These are phyloP conservation scores for Urostyla sp. DNA, from an alignment of 73 alveolate genomes.

Conservation along the genomic window DNA sequence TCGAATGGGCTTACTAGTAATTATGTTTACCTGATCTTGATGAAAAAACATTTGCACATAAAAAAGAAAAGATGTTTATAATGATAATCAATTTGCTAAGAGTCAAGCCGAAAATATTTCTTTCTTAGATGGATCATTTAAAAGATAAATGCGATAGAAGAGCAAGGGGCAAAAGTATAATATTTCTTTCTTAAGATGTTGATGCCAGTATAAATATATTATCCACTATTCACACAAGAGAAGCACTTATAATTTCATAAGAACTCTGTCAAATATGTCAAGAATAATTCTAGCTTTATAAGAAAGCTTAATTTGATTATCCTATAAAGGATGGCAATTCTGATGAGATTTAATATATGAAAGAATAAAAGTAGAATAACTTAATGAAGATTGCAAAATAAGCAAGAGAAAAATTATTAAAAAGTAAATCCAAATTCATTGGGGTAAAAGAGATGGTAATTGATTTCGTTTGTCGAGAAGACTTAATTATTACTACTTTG, in stretches of 20 bases:
- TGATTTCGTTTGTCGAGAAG: constrained; percentile 51
- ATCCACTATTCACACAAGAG: not conserved
- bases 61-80: constrained; percentile 18
- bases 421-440: not conserved
- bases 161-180: constrained; percentile 16
- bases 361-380: constrained; percentile 25
- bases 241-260: not conserved
- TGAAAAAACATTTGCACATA: not conserved
- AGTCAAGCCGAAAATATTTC: constrained; percentile 24
- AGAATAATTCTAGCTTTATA: not conserved
- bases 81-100: constrained; percentile 33
- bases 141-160: not conserved
- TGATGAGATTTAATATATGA: not conserved
- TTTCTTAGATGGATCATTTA: constrained; percentile 9
- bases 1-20: not conserved
- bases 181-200: constrained; percentile 18
- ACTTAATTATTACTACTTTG: constrained; percentile 37
- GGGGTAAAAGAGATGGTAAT: constrained; percentile 19
- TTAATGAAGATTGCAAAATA: not conserved
- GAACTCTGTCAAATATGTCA: constrained; percentile 28
- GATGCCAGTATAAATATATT: constrained; percentile 6
- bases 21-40: not conserved
- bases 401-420: not conserved
- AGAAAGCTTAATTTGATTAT: not conserved
- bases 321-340: not conserved